These are phyloP conservation scores for Piromyces finnis DNA, from an alignment of 192 early-diverging fungal species.

Conservation along the genomic window DNA sequence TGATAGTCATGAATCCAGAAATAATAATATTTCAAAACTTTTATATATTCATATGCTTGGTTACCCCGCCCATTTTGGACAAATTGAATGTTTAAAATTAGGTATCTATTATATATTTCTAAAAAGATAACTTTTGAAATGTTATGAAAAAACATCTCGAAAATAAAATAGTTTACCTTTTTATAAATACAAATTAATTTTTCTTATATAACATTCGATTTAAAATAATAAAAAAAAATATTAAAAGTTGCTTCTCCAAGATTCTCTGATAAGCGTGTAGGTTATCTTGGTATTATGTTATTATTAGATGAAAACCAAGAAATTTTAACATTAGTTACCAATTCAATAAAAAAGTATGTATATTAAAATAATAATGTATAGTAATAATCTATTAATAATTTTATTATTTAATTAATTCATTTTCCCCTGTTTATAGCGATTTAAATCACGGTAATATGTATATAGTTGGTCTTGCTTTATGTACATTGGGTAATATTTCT, in stretches of 20 bases:
- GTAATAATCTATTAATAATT: too few relatives aligned
- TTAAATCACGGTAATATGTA: constrained; percentile 92
- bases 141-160: too few relatives aligned
- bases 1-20: constrained; percentile 61
- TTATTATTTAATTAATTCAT: too few relatives aligned
- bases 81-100: constrained; percentile 97
- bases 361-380: constrained; percentile 1
- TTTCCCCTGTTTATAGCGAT: too few relatives aligned
- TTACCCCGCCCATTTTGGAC: constrained; percentile 97
- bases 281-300: constrained; percentile 94
- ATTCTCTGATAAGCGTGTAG: constrained; percentile 94
- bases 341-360: constrained; percentile 85
- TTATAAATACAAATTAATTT: too few relatives aligned
- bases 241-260: constrained; percentile 61
- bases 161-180: too few relatives aligned
- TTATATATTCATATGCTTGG: constrained; percentile 98
- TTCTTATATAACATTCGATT: too few relatives aligned
- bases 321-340: constrained; percentile 89
- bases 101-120: too few relatives aligned
- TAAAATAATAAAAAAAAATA: too few relatives aligned
- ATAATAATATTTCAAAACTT: constrained; percentile 90
- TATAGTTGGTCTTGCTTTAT: constrained; percentile 88
- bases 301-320: constrained; percentile 96
- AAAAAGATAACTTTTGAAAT: too few relatives aligned
- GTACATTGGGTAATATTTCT: constrained; percentile 92